Conservation (phyloP, 805 yeast species). For the Hanseniaspora vineae region DNA sequence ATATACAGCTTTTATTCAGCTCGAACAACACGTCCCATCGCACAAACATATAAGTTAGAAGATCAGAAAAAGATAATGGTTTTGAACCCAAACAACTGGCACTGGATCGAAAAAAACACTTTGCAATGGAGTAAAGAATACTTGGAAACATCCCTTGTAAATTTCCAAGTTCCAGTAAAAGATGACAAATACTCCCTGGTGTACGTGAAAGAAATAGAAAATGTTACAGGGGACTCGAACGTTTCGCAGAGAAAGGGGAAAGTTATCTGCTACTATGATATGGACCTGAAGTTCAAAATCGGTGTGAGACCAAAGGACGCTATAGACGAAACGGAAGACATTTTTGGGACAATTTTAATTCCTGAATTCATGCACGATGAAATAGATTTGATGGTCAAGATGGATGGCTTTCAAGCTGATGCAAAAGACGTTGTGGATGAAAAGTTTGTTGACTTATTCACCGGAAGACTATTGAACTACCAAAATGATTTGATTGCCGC, state of each 20-base stretch:
- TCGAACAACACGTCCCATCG: too few relatives aligned
- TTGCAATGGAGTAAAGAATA: constrained; percentile 49
- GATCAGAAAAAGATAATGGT: constrained; percentile 39
- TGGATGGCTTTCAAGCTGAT: constrained; percentile 30
- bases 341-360: constrained; percentile 34
- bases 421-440: constrained; percentile 28
- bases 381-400: constrained; percentile 48
- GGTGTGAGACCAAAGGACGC: constrained; percentile 12
- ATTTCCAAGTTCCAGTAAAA: constrained; percentile 8
- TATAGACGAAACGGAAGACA: constrained; percentile 24
- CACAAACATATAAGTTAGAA: not conserved
- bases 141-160: constrained; percentile 27
- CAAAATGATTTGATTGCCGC: constrained; percentile 49
- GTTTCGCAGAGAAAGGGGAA: constrained; percentile 77
- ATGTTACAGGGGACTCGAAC: constrained; percentile 60
- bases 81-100: constrained; percentile 66
- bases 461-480: constrained; percentile 37
- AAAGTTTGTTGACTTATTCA: constrained; percentile 39
- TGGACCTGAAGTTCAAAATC: constrained; percentile 34
- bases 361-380: constrained; percentile 74
- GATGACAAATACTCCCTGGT: constrained; percentile 10
- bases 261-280: constrained; percentile 62
- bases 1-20: too few relatives aligned
- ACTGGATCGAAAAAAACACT: constrained; percentile 61
- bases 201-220: constrained; percentile 10